Evolutionary conservation across 139 green algal genomes (phyloP).

Genomic region (Pycnococcus provasolii): DNA sequence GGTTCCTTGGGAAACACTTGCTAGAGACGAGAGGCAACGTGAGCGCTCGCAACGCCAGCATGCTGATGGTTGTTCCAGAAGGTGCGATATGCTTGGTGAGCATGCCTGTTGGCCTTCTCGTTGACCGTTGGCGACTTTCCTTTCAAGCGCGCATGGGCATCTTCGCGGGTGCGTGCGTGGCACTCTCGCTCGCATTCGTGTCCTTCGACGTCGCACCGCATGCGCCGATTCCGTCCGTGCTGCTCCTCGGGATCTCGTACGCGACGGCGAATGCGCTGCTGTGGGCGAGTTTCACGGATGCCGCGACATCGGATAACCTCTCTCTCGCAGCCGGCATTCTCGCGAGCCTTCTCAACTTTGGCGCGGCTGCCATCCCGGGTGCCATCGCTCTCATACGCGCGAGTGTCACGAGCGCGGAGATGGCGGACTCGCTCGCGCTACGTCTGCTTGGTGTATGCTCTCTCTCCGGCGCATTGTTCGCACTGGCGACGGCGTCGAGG

Average conservation of each 20-base stretch:
- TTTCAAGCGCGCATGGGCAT: neutral
- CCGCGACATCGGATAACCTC: neutral
- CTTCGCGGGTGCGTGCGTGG: neutral
- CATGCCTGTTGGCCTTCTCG: neutral
- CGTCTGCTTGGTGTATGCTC: too few relatives aligned
- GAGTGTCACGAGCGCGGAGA: too few relatives aligned
- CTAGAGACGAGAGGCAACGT: neutral
- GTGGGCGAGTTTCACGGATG: neutral
- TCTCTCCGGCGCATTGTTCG: too few relatives aligned
- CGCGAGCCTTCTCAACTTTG: neutral
- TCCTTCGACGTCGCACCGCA: neutral
- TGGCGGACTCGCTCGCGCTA: too few relatives aligned
- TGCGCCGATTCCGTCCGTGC: neutral
- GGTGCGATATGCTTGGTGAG: neutral
- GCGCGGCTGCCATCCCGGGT: neutral
- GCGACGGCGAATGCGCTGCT: neutral
- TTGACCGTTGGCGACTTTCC: neutral
- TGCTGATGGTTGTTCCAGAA: constrained; percentile 1
- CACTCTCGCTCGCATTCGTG: neutral
- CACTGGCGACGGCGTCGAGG: too few relatives aligned
- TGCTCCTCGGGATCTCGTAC: neutral
- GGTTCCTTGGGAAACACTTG: neutral
- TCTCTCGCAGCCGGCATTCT: neutral
- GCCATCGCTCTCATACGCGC: neutral
- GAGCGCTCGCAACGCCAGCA: neutral